Conservation (phyloP, 768 basidiomycete genomes). For the Mrakia hoshinonis region DNA sequence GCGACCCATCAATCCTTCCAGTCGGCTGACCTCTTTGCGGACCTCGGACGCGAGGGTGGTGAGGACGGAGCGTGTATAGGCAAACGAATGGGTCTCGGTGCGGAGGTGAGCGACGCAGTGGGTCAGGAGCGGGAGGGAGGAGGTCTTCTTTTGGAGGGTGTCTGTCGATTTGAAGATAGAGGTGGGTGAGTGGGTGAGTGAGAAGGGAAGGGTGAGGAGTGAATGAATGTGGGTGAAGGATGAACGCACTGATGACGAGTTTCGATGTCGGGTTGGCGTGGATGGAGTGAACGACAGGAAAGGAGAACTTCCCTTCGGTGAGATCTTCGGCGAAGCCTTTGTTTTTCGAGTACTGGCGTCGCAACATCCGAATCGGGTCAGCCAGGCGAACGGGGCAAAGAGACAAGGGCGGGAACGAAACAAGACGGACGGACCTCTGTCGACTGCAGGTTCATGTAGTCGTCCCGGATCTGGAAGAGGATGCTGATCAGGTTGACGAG, state of each 20-base stretch:
- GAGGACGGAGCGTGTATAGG: slow-evolving; percentile 70
- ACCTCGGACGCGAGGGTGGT: slow-evolving; percentile 59
- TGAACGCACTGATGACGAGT: slow-evolving; percentile 16
- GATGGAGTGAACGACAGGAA: slow-evolving; percentile 85
- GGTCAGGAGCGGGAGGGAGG: slow-evolving; percentile 66
- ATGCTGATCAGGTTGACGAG: slow-evolving; percentile 88
- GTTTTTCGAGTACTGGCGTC: slow-evolving; percentile 64
- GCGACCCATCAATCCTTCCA: slow-evolving; percentile 37
- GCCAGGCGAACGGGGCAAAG: not conserved
- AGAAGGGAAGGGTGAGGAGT: not conserved
- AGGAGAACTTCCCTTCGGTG: slow-evolving; percentile 94
- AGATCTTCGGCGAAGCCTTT: slow-evolving; percentile 80
- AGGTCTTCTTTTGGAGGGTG: slow-evolving; percentile 78
- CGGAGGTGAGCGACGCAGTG: slow-evolving; percentile 73
- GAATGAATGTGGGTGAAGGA: not conserved
- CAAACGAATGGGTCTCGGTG: slow-evolving; percentile 70
- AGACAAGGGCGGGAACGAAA: not conserved
- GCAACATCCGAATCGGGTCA: not conserved
- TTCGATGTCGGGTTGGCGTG: slow-evolving; percentile 52
- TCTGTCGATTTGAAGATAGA: slow-evolving; percentile 48
- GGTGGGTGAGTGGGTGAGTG: not conserved
- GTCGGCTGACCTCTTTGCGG: slow-evolving; percentile 54
- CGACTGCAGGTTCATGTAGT: slow-evolving; percentile 89
- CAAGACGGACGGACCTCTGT: slow-evolving; percentile 52
- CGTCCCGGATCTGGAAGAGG: slow-evolving; percentile 95